Evolutionary conservation across 2,329 filamentous ascomycete species (phyloP).

Genomic region (Cladosporium velox): DNA sequence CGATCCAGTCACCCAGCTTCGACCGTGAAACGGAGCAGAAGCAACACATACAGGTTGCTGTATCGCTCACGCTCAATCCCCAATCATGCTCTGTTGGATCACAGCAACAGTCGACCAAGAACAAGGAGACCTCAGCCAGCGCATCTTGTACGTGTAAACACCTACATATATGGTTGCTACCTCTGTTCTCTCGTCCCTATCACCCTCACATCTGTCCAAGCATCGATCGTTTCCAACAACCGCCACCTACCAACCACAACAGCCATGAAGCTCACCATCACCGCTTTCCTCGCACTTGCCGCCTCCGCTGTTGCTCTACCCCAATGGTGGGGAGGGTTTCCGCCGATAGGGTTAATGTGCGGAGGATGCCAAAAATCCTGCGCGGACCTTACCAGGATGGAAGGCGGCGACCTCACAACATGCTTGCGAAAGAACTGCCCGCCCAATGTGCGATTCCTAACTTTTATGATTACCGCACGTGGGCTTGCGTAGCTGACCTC

Average conservation of each 20-base stretch:
- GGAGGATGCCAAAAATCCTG: neutral
- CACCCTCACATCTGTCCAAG: neutral
- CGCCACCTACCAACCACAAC: neutral
- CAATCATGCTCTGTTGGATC: neutral
- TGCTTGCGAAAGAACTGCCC: no score
- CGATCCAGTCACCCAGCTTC: neutral
- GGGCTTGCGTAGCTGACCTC: neutral
- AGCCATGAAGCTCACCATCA: neutral
- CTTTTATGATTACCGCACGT: neutral
- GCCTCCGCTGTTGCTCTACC: neutral
- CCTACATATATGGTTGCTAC: neutral
- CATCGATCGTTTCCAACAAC: neutral
- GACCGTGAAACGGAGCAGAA: neutral
- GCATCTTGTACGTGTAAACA: neutral
- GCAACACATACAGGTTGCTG: neutral
- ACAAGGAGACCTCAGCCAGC: neutral
- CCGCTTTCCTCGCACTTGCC: neutral
- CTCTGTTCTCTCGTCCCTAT: neutral
- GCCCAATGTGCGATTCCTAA: neutral
- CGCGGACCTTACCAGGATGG: no score
- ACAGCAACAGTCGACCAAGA: neutral
- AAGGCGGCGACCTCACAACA: no score
- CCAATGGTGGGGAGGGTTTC: no score
- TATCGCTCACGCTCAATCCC: neutral
- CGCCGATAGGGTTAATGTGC: no score